Evolutionary conservation across 345 rosid species (phyloP), one percentile per base, ranked within the genome.

Genomic region (Moricandia moricandioides): DNA sequence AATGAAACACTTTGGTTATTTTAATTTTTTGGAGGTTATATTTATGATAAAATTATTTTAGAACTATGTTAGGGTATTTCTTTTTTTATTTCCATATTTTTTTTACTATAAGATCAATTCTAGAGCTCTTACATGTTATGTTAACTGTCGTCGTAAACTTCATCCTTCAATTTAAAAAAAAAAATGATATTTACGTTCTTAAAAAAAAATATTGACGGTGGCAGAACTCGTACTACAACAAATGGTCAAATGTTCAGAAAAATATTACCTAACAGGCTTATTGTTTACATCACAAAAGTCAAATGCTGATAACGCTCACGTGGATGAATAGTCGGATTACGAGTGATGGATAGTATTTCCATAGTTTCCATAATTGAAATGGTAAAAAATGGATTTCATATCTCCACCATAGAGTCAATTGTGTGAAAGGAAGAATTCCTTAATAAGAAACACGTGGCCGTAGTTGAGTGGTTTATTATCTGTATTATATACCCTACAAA

Each of bases 401-500:
- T 51, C 61, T 26, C 34, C 56, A 62, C 9, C 0, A 5, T 61
- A 10, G 8, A 61, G 65, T 33, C 8, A 7, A 33, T 16, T 2
- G 58, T 76, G 75, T 55, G 75, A 63, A 69, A 56, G 7, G 29
- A 58, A 31, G 21, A 67, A 49, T 13, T 63, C 56, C 14, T 4
- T 13, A 2, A 40, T 3, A 30, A 7, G 13, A 3, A 26, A 57
- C 77, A 78, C 69, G 77, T 71, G 77, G 66, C 59, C 0, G 0
- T 0, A 18, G 0, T 1, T 37, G 59, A 58, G 40, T 78, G 73
- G 77, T 17, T n/a, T 31, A 17, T 39, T 14, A 59, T 12, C 2
- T 71, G 65, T 60, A 59, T 59, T 65, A 66, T 71, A 71, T 65
- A 78, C 49, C 73, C 57, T 64, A 78, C 64, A 30, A 5, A 39